Evolutionary conservation across 371 early-diverging fungal species (phyloP).

Genomic region (Basidiobolus meristosporus): DNA sequence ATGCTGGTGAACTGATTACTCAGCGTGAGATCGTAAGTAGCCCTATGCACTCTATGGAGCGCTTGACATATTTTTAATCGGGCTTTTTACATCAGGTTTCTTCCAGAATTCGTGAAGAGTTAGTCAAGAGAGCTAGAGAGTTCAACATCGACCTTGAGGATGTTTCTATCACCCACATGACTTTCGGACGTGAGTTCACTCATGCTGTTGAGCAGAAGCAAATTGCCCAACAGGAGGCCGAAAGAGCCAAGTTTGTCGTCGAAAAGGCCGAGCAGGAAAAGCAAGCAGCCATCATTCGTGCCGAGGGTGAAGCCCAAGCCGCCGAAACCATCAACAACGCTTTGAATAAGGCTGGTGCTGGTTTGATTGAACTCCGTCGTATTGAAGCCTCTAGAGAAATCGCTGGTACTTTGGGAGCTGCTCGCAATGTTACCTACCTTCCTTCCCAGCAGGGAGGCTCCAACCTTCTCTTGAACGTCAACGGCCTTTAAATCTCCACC

Average conservation of each 20-base stretch:
- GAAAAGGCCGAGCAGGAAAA: slow-evolving; percentile 95
- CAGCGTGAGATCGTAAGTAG: slow-evolving; percentile 83
- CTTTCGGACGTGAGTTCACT: slow-evolving; percentile 93
- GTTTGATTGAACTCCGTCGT: slow-evolving; percentile 86
- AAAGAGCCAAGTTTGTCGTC: slow-evolving; percentile 86
- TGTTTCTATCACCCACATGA: slow-evolving; percentile 95
- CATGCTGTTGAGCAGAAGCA: slow-evolving; percentile 83
- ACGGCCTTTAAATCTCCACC: no score
- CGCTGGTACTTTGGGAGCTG: slow-evolving; percentile 66
- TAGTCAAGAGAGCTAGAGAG: slow-evolving; percentile 81
- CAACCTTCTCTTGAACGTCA: slow-evolving; percentile 4
- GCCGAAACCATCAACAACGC: slow-evolving; percentile 77
- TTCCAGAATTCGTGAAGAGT: slow-evolving; percentile 80
- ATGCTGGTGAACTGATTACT: slow-evolving; percentile 92
- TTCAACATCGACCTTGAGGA: slow-evolving; percentile 93
- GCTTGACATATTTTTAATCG: background rate
- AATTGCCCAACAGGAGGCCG: slow-evolving; percentile 93
- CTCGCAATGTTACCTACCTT: slow-evolving; percentile 84
- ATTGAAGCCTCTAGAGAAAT: slow-evolving; percentile 96
- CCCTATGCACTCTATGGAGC: no score
- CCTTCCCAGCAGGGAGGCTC: slow-evolving; percentile 21
- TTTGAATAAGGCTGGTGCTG: slow-evolving; percentile 77
- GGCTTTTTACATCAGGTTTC: slow-evolving; percentile 46
- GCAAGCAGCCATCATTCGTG: slow-evolving; percentile 91
- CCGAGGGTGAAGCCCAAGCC: slow-evolving; percentile 93